Evolutionary conservation across 345 rosid genomes (phyloP).

Genomic region (Pistacia vera): DNA sequence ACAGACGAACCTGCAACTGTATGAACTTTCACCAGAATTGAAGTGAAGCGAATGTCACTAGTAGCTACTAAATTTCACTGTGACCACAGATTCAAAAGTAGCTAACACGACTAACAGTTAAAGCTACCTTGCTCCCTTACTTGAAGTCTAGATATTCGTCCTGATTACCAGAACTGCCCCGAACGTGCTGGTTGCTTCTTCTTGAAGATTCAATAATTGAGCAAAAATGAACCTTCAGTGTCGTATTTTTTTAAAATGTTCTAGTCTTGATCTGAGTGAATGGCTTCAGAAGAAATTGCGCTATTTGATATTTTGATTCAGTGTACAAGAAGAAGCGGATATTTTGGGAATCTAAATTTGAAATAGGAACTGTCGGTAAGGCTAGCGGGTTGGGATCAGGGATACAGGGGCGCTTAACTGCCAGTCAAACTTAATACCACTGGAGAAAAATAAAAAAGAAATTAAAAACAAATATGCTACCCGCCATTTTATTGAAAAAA

Average conservation of each 20-base stretch:
- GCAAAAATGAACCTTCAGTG: neutral
- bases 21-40: neutral
- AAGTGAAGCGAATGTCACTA: neutral
- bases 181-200: neutral
- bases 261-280: neutral
- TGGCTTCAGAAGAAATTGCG: neutral
- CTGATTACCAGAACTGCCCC: neutral
- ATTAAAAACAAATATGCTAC: neutral
- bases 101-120: neutral
- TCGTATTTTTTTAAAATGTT: neutral
- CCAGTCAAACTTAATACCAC: neutral
- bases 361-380: neutral
- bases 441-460: too few relatives aligned
- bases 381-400: neutral
- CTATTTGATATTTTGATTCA: neutral
- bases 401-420: neutral
- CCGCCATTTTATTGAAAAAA: neutral
- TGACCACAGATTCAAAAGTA: neutral
- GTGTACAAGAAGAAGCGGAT: neutral
- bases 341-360: conserved; percentile 1
- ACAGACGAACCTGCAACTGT: neutral
- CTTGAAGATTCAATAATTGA: neutral
- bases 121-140: neutral
- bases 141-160: neutral
- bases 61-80: neutral